Conservation (phyloP, 495 filamentous ascomycete genomes). For the Hyaloscypha finlandica region DNA sequence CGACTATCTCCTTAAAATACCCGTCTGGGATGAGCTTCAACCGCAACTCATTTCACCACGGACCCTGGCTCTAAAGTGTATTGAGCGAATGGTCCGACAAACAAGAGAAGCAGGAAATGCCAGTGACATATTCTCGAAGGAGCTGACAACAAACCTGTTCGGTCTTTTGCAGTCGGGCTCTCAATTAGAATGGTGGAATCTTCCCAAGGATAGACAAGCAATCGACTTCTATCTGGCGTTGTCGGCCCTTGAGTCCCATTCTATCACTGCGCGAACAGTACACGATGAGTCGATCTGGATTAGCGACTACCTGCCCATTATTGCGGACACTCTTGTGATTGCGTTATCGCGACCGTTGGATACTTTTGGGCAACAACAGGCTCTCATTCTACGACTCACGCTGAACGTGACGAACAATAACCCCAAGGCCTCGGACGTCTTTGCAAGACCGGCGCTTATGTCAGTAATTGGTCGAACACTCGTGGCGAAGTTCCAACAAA, state of each 20-base stretch:
- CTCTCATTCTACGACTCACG: conserved; percentile 63
- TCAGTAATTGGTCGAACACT: conserved; percentile 36
- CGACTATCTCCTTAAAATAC: conserved; percentile 46
- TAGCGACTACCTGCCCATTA: conserved; percentile 33
- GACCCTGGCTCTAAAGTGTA: conserved; percentile 60
- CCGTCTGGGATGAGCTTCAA: conserved; percentile 56
- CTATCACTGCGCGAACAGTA: conserved; percentile 35
- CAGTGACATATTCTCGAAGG: conserved; percentile 51
- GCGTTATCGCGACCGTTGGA: conserved; percentile 21
- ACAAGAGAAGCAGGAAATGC: conserved; percentile 50
- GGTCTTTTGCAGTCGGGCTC: conserved; percentile 41
- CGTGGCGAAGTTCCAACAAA: conserved; percentile 36
- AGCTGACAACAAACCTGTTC: conserved; percentile 53
- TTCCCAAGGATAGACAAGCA: conserved; percentile 32
- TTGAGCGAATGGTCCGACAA: conserved; percentile 61
- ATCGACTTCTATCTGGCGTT: conserved; percentile 47
- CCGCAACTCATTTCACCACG: conserved; percentile 60
- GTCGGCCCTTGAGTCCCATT: conserved; percentile 67
- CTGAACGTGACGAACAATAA: conserved; percentile 90
- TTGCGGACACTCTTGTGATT: conserved; percentile 24
- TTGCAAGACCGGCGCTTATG: conserved; percentile 52
- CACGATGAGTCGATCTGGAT: conserved; percentile 36
- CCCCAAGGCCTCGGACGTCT: conserved; percentile 60
- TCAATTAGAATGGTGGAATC: conserved; percentile 30
- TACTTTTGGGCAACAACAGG: conserved; percentile 19